phyloP scores from a whole-genome alignment of 805 yeast species.

The Yamadazyma nakazawae region DNA sequence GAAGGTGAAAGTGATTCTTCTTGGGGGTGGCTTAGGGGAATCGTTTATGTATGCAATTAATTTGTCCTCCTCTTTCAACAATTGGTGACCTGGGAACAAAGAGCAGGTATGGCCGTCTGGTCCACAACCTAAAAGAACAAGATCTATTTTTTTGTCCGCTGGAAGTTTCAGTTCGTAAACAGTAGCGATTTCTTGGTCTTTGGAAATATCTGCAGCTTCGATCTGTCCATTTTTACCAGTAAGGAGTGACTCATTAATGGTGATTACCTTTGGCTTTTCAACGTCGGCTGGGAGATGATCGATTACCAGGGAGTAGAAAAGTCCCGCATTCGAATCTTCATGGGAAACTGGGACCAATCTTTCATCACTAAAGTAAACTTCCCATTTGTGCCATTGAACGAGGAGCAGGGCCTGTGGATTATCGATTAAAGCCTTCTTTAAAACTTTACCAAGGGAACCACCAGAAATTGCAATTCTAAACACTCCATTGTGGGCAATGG shows the following conservation, averaged over 20 bases:
- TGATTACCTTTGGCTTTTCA: slow-evolving; percentile 56
- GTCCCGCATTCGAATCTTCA: slow-evolving; percentile 82
- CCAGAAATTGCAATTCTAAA: slow-evolving; percentile 87
- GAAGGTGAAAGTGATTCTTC: slow-evolving; percentile 85
- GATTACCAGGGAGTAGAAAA: slow-evolving; percentile 64
- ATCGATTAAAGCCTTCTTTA: slow-evolving; percentile 63
- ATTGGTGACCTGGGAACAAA: slow-evolving; percentile 77
- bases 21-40: slow-evolving; percentile 92
- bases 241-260: slow-evolving; percentile 63
- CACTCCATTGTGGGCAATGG: slow-evolving; percentile 40
- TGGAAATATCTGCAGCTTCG: slow-evolving; percentile 45
- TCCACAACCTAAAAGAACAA: slow-evolving; percentile 83
- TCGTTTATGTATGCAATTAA: slow-evolving; percentile 66
- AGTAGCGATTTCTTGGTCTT: slow-evolving; percentile 49
- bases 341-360: slow-evolving; percentile 80
- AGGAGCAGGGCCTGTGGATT: slow-evolving; percentile 42
- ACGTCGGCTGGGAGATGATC: slow-evolving; percentile 35
- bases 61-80: slow-evolving; percentile 52
- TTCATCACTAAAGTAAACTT: slow-evolving; percentile 85
- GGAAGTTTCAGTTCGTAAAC: slow-evolving; percentile 64
- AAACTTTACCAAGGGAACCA: slow-evolving; percentile 80
- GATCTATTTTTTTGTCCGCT: slow-evolving; percentile 45
- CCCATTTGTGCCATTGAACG: slow-evolving; percentile 72
- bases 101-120: slow-evolving; percentile 97
- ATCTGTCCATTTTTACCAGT: slow-evolving; percentile 45